A percentile compares a stretch with the other conserved stretches of the same genome.
phyloP scores from a whole-genome alignment of 768 basidiomycete species.

The Auriscalpium vulgare region DNA sequence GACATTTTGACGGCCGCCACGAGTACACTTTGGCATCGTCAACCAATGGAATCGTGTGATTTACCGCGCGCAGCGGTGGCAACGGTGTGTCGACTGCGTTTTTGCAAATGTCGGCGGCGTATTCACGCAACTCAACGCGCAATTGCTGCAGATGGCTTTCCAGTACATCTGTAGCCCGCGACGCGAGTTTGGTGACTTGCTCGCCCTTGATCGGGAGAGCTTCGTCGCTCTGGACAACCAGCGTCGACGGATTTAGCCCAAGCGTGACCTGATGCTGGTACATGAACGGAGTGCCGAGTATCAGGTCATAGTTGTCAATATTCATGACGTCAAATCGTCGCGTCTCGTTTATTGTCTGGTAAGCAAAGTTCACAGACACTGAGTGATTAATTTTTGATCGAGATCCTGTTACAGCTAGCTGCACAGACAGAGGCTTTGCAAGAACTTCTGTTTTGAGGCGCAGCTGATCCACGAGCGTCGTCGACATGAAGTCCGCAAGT shows the following conservation, averaged over 20 bases:
- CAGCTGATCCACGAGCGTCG: conserved; percentile 23
- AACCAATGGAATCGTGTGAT: conserved; percentile 29
- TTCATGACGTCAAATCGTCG: conserved; percentile 22
- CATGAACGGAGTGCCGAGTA: conserved; percentile 27
- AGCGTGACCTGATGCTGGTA: conserved; percentile 15
- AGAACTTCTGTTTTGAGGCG: conserved; percentile 17
- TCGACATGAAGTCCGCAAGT: conserved; percentile 24
- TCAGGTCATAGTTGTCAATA: conserved; percentile 21
- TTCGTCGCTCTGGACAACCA: not conserved
- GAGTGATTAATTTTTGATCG: conserved; percentile 27
- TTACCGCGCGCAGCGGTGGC: conserved; percentile 25
- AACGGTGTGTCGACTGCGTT: conserved; percentile 15
- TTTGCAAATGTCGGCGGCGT: conserved; percentile 13
- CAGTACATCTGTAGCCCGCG: not conserved
- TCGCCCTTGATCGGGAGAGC: not conserved
- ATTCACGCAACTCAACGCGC: conserved; percentile 10
- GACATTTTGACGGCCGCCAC: conserved; percentile 30
- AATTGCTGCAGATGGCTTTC: not conserved
- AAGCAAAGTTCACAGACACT: conserved; percentile 20
- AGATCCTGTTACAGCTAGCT: conserved; percentile 36
- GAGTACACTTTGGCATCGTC: conserved; percentile 24
- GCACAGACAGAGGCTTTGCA: conserved; percentile 25
- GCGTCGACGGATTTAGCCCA: not conserved
- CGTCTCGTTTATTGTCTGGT: conserved; percentile 26
- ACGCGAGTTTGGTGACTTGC: not conserved